Base-by-base conservation (phyloP, 2,329 filamentous ascomycete genomes). In the Cercospora sp. region DNA sequence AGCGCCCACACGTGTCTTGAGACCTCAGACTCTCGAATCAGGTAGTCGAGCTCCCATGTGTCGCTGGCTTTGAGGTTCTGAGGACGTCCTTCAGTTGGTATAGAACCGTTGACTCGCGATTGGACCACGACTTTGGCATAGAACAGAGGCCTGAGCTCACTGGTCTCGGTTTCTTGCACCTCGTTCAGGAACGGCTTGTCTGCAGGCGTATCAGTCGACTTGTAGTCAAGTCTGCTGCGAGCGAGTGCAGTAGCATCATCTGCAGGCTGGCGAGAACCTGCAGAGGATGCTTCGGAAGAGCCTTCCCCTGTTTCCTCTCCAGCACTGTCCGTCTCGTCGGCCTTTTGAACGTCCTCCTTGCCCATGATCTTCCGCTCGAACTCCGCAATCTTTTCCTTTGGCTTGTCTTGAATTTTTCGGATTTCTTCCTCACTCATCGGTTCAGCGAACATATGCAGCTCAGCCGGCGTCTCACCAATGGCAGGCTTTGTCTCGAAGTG, bases 371-470 rank as follows among this genome's bases (percentile, higher is more conserved):
- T 79, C 65, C 83, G 84, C 77, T 96, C 90, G 72, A 92, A 92
- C 12, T 86, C 86, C 59, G 90, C 88, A 23, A 93, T 85, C 36
- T 87, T 86, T 18, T 83, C 86, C 70, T 87, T 87, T 67, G 87
- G 89, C 13, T 84, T 84, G 23, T 83, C 86, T 77, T 98, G 94
- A n/a, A 95, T 91, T 12, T 81, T 79, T 18, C 90, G 82, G 70
- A 96, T 92, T 63, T 92, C 85, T 5, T 89, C 85, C 5, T 91
- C 86, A 0, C 86, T 87, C 63, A 98, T 89, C 3, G 95, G 94
- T 78, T 96, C 91, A 13, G 90, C 94, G 76, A 97, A 96, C 63
- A 98, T 88, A 76, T 96, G 94, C 87, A 97, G 94, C 74, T 90
- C 90, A 86, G 7, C 70, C 8, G 72, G 69, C 45, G 72, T 66